Base-by-base conservation (phyloP, 306 rosid genomes). In the Vigna radiata region DNA sequence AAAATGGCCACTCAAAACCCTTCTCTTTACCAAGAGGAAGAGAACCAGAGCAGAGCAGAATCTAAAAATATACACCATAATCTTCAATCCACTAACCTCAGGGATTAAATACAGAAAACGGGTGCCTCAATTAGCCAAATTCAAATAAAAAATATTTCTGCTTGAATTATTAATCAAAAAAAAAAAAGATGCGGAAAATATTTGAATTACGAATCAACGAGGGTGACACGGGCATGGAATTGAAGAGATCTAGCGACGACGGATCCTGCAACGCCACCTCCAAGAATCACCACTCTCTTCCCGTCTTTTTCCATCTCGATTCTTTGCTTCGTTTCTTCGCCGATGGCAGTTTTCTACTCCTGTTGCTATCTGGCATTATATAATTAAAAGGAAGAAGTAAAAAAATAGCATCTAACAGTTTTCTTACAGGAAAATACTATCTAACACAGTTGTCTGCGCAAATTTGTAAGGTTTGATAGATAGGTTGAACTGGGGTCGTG, bases 211-310 rank as follows among this genome's bases (percentile, higher is more conserved):
- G 88, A 78, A 74, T 93, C 97, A 86, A 91, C 67, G 68, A 93
- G 94, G 62, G 88, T 88, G 77, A 91, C 83, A 79, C 77, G 78
- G 7, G 96, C 81, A 77, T 23, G 69, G 48, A 74, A 88, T 62
- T 91, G 97, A 71, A 93, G 88, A 60, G 91, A 83, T 82, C 85
- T 88, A 47, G 97, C 90, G 0, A 87, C 23, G 47, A 81, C 61
- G 7, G 96, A 88, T 54, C 98, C 98, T 8, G 91, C 96, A 2
- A 91, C 75, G 16, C 98, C 98, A 0, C 96, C 98, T 16, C 97
- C 97, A 1, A 91, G 8, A 58, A 93, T 81, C 65, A 84, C 96
- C 82, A 91, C 90, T 60, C 88, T 85, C 18, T 79, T 80, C 27
- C 76, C 61, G 19, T 31, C n/a, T 44, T 76, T n/a, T 50, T 60